Evolutionary conservation across 2,329 filamentous ascomycete genomes (phyloP).

Genomic region (Ophiostoma populinum): DNA sequence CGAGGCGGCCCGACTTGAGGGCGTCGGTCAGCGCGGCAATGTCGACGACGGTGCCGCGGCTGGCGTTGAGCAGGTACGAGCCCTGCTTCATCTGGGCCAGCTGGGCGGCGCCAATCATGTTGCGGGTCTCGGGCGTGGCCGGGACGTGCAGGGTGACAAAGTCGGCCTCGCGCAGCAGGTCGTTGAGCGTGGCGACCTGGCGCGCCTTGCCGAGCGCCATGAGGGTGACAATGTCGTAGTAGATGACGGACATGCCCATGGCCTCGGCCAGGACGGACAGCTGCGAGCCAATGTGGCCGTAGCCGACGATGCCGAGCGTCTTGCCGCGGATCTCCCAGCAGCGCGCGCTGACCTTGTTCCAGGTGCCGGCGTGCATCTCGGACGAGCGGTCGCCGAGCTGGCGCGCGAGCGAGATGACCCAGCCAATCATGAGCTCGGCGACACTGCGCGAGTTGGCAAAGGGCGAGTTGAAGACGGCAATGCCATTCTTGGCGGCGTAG

Average conservation of each 20-base stretch:
- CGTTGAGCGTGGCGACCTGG: constrained; percentile 64
- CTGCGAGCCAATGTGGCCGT: constrained; percentile 94
- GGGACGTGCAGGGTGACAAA: constrained; percentile 93
- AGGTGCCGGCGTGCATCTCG: constrained; percentile 84
- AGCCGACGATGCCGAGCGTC: constrained; percentile 89
- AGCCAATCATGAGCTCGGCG: constrained; percentile 84
- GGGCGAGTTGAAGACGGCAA: constrained; percentile 97
- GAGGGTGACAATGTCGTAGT: constrained; percentile 85
- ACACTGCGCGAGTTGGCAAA: constrained; percentile 97
- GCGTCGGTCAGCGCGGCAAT: constrained; percentile 82
- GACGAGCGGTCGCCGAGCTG: constrained; percentile 85
- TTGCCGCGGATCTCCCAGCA: constrained; percentile 99
- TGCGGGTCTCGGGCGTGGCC: constrained; percentile 78
- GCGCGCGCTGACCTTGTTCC: constrained; percentile 94
- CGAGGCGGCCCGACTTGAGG: constrained; percentile 71
- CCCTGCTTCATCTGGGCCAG: constrained; percentile 83
- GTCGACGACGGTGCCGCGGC: constrained; percentile 82
- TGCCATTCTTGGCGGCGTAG: constrained; percentile 67
- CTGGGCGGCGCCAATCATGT: constrained; percentile 70
- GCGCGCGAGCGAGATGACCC: constrained; percentile 81
- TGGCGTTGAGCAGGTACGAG: constrained; percentile 90
- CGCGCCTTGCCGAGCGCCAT: constrained; percentile 84
- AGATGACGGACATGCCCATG: constrained; percentile 97
- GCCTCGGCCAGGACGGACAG: constrained; percentile 88
- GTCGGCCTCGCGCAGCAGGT: constrained; percentile 62